Conservation (phyloP, 2,329 filamentous ascomycete genomes). For the Fusarium piperis region DNA sequence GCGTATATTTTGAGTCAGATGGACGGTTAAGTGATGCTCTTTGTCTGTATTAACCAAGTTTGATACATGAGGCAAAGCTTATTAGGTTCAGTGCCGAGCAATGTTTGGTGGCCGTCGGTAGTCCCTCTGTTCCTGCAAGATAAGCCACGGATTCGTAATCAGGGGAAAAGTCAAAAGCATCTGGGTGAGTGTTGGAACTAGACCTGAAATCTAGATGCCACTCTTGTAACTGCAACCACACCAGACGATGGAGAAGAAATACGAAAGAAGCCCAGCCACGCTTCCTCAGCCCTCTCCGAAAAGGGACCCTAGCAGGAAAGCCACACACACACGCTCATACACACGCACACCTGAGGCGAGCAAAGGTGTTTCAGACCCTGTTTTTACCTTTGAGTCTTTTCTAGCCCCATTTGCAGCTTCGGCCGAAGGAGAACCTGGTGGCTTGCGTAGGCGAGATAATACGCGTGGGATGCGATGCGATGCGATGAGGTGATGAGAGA, state of each 20-base stretch:
- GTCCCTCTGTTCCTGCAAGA: not conserved
- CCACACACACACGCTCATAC: not conserved
- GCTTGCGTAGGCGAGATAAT: conserved; percentile 22
- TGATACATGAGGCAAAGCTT: not conserved
- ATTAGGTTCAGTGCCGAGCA: not conserved
- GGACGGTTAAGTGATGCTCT: not conserved
- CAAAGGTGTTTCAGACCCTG: not conserved
- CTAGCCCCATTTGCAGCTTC: conserved; percentile 8
- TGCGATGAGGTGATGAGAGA: not conserved
- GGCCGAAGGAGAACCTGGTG: conserved; percentile 6
- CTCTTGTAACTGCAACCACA: conserved; percentile 8
- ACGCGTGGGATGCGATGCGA: not conserved
- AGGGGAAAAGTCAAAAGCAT: not conserved
- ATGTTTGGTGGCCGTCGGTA: not conserved
- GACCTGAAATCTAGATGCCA: conserved; percentile 5
- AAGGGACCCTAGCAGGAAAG: not conserved
- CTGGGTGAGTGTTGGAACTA: not conserved
- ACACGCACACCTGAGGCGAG: not conserved
- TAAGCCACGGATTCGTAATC: conserved; percentile 2
- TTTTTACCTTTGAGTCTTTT: not conserved
- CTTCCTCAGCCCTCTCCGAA: not conserved
- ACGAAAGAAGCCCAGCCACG: conserved; percentile 9
- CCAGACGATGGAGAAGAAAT: conserved; percentile 5
- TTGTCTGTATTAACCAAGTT: not conserved
- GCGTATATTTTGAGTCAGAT: not conserved